phyloP scores from a whole-genome alignment of 345 rosid species.

The Lepidium aucheri region DNA sequence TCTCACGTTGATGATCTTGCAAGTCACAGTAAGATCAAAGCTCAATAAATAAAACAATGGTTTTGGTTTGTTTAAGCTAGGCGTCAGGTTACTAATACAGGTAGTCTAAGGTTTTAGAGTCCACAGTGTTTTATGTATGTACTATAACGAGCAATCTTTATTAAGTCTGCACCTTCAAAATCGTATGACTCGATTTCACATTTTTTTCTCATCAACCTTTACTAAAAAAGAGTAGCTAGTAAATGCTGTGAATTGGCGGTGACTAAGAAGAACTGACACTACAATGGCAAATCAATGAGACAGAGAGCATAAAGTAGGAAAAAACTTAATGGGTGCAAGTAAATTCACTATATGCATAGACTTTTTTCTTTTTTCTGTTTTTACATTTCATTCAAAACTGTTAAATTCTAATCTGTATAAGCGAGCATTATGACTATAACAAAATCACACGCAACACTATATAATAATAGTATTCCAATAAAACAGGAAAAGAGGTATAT shows the following conservation, averaged over 20 bases:
- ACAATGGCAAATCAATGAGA: conserved; percentile 11
- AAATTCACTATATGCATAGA: conserved; percentile 3
- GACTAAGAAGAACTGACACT: conserved; percentile 14
- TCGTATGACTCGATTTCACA: background rate
- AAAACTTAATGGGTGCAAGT: background rate
- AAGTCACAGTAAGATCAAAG: background rate
- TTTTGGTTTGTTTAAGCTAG: conserved; percentile 3
- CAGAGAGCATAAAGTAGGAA: conserved; percentile 18
- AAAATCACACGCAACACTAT: conserved; percentile 8
- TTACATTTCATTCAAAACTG: background rate
- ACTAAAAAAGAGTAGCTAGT: conserved; percentile 16
- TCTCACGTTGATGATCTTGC: conserved; percentile 11
- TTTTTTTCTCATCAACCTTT: conserved; percentile 3
- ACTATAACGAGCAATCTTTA: conserved; percentile 3
- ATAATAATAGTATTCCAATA: background rate
- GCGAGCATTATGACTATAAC: background rate
- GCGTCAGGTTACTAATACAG: conserved; percentile 8
- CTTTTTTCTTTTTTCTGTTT: too few relatives aligned
- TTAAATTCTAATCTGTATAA: background rate
- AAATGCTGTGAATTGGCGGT: conserved; percentile 26
- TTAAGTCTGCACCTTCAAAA: background rate
- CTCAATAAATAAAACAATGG: background rate
- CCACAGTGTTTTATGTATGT: background rate
- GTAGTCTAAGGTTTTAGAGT: background rate
- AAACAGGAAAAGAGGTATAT: background rate